Evolutionary conservation across 2,329 filamentous ascomycete species (phyloP).

Genomic region (Colletotrichum lini): DNA sequence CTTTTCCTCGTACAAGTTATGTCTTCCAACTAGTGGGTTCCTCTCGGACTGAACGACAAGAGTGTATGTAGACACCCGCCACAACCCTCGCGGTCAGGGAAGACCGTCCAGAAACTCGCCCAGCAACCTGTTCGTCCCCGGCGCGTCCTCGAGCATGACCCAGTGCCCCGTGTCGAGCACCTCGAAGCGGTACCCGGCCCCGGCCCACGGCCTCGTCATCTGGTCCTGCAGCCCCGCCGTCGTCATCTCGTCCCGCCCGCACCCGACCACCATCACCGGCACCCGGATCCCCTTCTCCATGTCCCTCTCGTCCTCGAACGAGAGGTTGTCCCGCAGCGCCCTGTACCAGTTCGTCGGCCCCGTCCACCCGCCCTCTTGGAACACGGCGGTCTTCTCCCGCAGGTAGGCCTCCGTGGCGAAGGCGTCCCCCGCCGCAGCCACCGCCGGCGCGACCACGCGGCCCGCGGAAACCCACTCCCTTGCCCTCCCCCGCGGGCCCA

Average conservation of each 20-base stretch:
- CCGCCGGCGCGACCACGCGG: not conserved
- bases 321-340: constrained; percentile 26
- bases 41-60: too few species aligned
- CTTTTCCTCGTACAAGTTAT: too few species aligned
- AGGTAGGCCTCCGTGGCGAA: not conserved
- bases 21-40: too few species aligned
- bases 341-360: constrained; percentile 37
- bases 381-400: not conserved
- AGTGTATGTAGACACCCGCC: not conserved
- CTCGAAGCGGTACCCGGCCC: constrained; percentile 25
- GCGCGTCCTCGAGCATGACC: constrained; percentile 31
- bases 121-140: constrained; percentile 3
- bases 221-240: constrained; percentile 18
- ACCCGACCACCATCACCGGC: constrained; percentile 23
- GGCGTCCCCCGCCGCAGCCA: not conserved
- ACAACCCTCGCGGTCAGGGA: not conserved
- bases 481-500: constrained; percentile 12
- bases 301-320: constrained; percentile 20
- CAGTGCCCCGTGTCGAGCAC: constrained; percentile 36
- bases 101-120: constrained; percentile 12
- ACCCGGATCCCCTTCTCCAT: constrained; percentile 22
- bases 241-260: constrained; percentile 36
- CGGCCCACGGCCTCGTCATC: constrained; percentile 35
- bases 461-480: constrained; percentile 20
- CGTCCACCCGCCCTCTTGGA: constrained; percentile 20